Evolutionary conservation across 2,329 filamentous ascomycete species (phyloP).

Genomic region (Tolypocladium ovalisporum): DNA sequence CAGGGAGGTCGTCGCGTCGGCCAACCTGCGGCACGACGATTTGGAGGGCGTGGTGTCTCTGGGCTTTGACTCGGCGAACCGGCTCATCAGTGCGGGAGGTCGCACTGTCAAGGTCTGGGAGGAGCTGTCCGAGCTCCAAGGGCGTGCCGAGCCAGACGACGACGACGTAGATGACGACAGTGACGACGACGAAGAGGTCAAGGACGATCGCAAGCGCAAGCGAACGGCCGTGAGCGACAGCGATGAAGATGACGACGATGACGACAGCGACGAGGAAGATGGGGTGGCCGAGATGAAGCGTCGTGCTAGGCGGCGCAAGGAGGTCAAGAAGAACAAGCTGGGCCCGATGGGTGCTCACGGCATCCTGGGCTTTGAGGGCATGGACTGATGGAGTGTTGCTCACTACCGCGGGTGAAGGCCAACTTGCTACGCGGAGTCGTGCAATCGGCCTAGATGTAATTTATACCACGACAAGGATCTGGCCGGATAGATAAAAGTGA

Average conservation of each 20-base stretch:
- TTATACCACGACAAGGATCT: background rate
- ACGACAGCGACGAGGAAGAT: conserved; percentile 19
- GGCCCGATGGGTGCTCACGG: conserved; percentile 41
- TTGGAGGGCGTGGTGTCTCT: conserved; percentile 75
- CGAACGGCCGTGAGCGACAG: conserved; percentile 9
- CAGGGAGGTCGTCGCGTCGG: conserved; percentile 60
- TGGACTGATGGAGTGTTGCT: conserved; percentile 24
- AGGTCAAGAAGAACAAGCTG: conserved; percentile 28
- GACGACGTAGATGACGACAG: conserved; percentile 35
- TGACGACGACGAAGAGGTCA: conserved; percentile 35
- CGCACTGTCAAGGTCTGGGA: conserved; percentile 86
- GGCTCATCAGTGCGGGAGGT: conserved; percentile 85
- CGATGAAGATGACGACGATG: conserved; percentile 30
- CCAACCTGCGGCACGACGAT: conserved; percentile 64
- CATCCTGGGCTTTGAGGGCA: conserved; percentile 36
- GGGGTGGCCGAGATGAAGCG: conserved; percentile 29
- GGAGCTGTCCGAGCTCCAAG: conserved; percentile 52
- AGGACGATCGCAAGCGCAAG: conserved; percentile 31
- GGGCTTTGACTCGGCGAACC: conserved; percentile 72
- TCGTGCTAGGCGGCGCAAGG: conserved; percentile 32
- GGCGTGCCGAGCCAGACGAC: conserved; percentile 31
- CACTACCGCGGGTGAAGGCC: too few species aligned
- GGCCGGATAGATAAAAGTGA: background rate
- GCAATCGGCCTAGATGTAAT: background rate
- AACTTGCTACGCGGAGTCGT: background rate